Percentiles rank a stretch among this genome's conserved stretches.
Conservation (phyloP, 176 grass and related monocot species). For the Aegilops sharonensis region DNA sequence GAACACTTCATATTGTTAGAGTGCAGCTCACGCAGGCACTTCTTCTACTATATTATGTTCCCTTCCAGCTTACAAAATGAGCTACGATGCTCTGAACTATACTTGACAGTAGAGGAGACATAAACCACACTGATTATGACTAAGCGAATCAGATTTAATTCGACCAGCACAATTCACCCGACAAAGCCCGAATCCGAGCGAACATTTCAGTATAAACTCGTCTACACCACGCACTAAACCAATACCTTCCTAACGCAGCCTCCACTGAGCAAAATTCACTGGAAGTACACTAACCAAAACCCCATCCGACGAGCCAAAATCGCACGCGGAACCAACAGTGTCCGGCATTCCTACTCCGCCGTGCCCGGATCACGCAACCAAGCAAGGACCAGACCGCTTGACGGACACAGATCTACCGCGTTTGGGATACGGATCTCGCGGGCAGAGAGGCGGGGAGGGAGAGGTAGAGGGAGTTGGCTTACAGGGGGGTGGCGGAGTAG, state of each 20-base stretch:
- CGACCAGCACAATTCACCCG: neutral
- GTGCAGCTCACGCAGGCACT: neutral
- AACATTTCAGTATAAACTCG: neutral
- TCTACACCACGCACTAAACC: neutral
- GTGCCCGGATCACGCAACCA: neutral
- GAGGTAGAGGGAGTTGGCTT: neutral
- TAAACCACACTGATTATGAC: neutral
- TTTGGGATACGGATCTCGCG: constrained; percentile 33
- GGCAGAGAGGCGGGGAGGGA: too few species aligned
- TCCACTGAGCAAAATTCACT: constrained; percentile 11
- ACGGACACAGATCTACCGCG: constrained; percentile 27
- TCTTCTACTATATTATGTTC: neutral
- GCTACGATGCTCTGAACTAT: neutral
- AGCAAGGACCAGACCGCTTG: neutral
- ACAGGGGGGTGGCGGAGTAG: constrained; percentile 98
- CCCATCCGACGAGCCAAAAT: neutral
- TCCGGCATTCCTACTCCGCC: neutral
- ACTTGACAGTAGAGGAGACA: neutral
- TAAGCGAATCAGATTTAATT: constrained; percentile 4
- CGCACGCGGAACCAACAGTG: neutral
- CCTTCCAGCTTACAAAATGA: neutral
- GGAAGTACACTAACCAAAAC: neutral
- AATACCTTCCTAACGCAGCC: neutral
- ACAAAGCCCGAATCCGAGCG: neutral
- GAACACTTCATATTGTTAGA: neutral